Conservation (phyloP, 768 basidiomycete species). For the Grammothele lineata region DNA sequence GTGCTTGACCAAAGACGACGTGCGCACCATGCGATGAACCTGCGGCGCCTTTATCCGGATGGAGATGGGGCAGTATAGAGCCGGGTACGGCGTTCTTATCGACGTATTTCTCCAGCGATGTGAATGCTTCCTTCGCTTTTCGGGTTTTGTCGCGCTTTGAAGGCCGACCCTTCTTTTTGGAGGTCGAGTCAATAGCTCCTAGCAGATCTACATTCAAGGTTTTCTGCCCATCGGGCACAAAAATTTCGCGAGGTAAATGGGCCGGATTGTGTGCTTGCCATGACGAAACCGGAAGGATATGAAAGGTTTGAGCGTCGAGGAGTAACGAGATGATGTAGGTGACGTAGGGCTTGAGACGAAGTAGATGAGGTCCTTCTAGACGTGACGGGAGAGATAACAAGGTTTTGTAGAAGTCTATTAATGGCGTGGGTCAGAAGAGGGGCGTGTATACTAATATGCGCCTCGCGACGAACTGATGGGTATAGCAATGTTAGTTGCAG, state of each 20-base stretch:
- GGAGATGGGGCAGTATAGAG: constrained; percentile 1
- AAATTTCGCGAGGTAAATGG: constrained; percentile 66
- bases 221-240: constrained; percentile 35
- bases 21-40: constrained; percentile 3
- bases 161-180: constrained; percentile 60
- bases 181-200: constrained; percentile 1
- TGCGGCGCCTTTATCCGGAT: too few species aligned
- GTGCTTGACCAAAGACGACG: constrained; percentile 18
- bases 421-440: constrained; percentile 1
- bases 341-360: constrained; percentile 46
- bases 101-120: constrained; percentile 47
- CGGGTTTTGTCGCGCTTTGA: constrained; percentile 55
- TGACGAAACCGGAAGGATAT: constrained; percentile 53
- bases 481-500: constrained; percentile 52
- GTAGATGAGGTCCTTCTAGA: constrained; percentile 37
- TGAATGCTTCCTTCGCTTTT: constrained; percentile 47
- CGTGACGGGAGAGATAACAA: constrained; percentile 46
- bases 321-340: constrained; percentile 48
- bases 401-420: constrained; percentile 55
- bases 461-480: constrained; percentile 53
- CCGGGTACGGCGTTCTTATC: constrained; percentile 34
- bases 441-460: neutral
- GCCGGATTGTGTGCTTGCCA: constrained; percentile 54
- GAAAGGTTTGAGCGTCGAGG: constrained; percentile 46
- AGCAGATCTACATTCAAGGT: constrained; percentile 9